Evolutionary conservation across 805 yeast genomes (phyloP), one percentile per base, ranked within the genome.

Genomic region (Candida patagonica): DNA sequence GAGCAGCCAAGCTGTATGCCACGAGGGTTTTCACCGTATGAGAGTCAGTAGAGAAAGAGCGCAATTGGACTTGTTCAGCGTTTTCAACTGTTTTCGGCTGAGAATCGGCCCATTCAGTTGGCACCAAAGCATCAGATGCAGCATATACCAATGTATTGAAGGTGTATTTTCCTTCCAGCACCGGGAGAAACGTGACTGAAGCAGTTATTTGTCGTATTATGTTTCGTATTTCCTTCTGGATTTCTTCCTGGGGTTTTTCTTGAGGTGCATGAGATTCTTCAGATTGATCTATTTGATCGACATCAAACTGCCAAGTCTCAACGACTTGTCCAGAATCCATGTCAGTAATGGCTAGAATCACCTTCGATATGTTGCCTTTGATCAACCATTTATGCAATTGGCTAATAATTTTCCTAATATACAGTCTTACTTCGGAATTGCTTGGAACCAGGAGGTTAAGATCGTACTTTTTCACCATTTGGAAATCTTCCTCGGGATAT

Each of bases 201-300:
- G 95, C 85, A 0, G 95, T 85, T 38, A 88, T 82, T 51, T 88
- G 96, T 39, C 96, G 72, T 29, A 88, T 76, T 5, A 88, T 78
- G 0, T 86, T 75, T 57, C 84, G 89, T n/a, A 87, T 84, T 48
- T 86, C 92, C 38, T 61, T 65, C 48, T 81, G 88, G 2, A 79
- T 73, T 24, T 70, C 72, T 2, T 68, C 74, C 24, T 53, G 63
- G 19, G 62, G 47, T 46, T 66, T 69, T 23, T 17, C 17, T 3
- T 7, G 12, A 9, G 31, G 9, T 7, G 20, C 19, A 9, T 21
- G 9, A n/a, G 15, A 5, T 4, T 10, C 12, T 5, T 19, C 6
- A 15, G 20, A 26, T 4, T 17, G 27, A 12, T 34, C 41, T 8
- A 64, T 53, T 2, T 72, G 61, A 25, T 75, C 73, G 5, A 86